Evolutionary conservation across 2,329 filamentous ascomycete genomes (phyloP), one percentile per base, ranked within the genome.

Genomic region (Stachybotrys chartarum): DNA sequence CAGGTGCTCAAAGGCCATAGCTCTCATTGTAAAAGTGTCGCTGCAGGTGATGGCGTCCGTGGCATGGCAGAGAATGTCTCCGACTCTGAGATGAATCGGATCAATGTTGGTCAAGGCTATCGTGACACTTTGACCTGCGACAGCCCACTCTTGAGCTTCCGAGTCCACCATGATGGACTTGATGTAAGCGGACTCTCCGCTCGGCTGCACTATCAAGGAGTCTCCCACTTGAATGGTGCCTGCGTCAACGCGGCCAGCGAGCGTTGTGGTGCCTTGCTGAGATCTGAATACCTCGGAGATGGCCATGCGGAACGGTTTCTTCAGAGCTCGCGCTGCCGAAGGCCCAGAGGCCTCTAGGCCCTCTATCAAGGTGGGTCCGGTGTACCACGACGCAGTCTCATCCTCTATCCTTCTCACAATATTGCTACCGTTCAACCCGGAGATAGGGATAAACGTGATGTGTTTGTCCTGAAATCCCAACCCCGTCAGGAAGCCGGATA

Each of bases 71-170:
- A 96, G 73, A 17, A 97, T 88, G 66, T 97, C 92, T 18, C 94
- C 94, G 7, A 88, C 80, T 50, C 85, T 83, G 10, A 99, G 80
- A 64, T 97, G 88, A 16, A 89, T 82, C 0, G 89, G 82, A 63
- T 97, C 93, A 66, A 97, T 91, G 61, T 93, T 88, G 8, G 84
- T 80, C 51, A 99, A 79, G 61, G 95, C 88, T n/a, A 99, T 75
- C 0, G 86, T 87, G 16, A 90, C 84, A 57, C 94, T 96, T 66
- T 97, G 91, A 1, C 93, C 93, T 1, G 93, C 92, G 14, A 97
- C 91, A 0, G 90, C 91, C 91, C 91, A 99, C 57, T 96, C 91
- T 12, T 80, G 82, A 1, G 82, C 74, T 52, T 88, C 82, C 24
- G 84, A 80, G 66, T 93, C 87, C 10, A 91, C 80, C 68, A 94